Conservation (phyloP, 2,329 filamentous ascomycete species). For the Ophiostoma montium region DNA sequence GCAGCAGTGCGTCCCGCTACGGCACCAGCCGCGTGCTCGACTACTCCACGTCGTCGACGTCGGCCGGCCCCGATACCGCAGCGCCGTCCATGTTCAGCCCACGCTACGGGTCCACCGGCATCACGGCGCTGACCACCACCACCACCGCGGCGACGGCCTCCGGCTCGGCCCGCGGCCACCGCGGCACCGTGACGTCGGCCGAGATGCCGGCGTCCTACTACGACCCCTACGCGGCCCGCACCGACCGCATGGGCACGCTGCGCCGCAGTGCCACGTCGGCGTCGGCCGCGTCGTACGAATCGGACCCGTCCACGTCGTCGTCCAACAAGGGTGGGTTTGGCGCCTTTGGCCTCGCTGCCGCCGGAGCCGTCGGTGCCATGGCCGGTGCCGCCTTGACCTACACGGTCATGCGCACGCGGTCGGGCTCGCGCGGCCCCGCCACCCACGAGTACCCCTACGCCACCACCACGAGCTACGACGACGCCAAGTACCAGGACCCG, state of each 20-base stretch:
- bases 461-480: too few relatives aligned
- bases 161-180: background rate
- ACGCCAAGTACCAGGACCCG: background rate
- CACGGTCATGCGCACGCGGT: constrained; percentile 41
- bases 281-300: constrained; percentile 11
- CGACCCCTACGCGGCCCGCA: constrained; percentile 5
- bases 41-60: background rate
- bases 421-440: constrained; percentile 25
- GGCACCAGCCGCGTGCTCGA: constrained; percentile 22
- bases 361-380: constrained; percentile 25
- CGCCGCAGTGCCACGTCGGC: constrained; percentile 8
- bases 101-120: background rate
- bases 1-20: constrained; percentile 9
- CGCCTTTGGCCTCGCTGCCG: constrained; percentile 34
- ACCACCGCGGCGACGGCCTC: too few relatives aligned
- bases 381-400: constrained; percentile 65
- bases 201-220: constrained; percentile 2
- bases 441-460: constrained; percentile 25
- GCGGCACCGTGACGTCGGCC: background rate
- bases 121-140: background rate
- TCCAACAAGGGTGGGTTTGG: constrained; percentile 40
- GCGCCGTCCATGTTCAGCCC: constrained; percentile 2
- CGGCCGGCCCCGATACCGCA: background rate
- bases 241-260: constrained; percentile 5
- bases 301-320: constrained; percentile 13